These are phyloP conservation scores for Syncephalastrum contaminatum DNA, from an alignment of 371 early-diverging fungal genomes.

Conservation along the genomic window DNA sequence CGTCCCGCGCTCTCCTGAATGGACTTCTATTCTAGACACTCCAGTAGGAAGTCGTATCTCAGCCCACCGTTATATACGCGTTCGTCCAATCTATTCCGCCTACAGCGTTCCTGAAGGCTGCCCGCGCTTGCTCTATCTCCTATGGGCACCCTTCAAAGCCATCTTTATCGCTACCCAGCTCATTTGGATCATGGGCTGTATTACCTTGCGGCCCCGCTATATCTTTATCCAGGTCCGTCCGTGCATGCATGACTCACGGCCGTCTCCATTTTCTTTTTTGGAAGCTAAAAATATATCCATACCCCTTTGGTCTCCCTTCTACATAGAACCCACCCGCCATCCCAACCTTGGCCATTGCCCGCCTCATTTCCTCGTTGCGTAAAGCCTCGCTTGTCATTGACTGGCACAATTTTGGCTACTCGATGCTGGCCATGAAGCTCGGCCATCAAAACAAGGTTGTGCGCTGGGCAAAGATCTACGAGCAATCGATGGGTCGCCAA, in stretches of 20 bases:
- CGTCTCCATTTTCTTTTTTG: neutral
- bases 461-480: slow-evolving; percentile 68
- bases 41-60: slow-evolving; percentile 33
- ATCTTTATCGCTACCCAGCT: slow-evolving; percentile 41
- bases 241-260: neutral
- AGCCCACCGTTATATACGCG: slow-evolving; percentile 40
- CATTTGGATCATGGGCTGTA: slow-evolving; percentile 45
- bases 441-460: slow-evolving; percentile 62
- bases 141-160: slow-evolving; percentile 70
- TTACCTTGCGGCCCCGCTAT: slow-evolving; percentile 55
- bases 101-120: slow-evolving; percentile 55
- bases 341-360: slow-evolving; percentile 83
- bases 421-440: slow-evolving; percentile 78
- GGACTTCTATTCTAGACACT: slow-evolving; percentile 28
- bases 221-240: slow-evolving; percentile 82
- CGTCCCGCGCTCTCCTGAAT: too few species aligned
- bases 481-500: slow-evolving; percentile 63
- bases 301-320: neutral
- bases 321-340: slow-evolving; percentile 93
- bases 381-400: slow-evolving; percentile 81
- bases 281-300: neutral
- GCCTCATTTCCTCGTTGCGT: slow-evolving; percentile 59
- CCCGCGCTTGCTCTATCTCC: slow-evolving; percentile 52
- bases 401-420: slow-evolving; percentile 97
- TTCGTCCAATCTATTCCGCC: slow-evolving; percentile 41